phyloP scores from a whole-genome alignment of 345 rosid species.

The Ailanthus altissimus region DNA sequence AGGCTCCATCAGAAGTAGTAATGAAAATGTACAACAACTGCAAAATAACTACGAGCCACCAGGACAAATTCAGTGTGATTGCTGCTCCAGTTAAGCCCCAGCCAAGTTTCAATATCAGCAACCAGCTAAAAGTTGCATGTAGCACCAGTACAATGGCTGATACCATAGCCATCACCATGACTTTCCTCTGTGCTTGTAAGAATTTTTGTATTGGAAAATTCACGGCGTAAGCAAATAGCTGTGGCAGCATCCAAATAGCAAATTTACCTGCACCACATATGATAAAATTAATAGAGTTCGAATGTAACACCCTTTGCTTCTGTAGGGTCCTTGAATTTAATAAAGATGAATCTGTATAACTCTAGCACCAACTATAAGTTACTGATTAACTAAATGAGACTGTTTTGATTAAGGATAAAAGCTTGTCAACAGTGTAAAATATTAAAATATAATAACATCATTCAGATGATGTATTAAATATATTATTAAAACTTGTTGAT shows the following conservation, averaged over 20 bases:
- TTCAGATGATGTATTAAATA: not conserved
- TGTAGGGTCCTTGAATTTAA: too few species aligned
- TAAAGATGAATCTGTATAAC: not conserved
- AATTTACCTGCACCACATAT: slow-evolving; percentile 57
- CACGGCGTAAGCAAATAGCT: slow-evolving; percentile 77
- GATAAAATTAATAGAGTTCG: not conserved
- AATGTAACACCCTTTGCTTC: not conserved
- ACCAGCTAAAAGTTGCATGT: slow-evolving; percentile 75
- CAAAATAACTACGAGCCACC: slow-evolving; percentile 76
- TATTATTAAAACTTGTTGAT: not conserved
- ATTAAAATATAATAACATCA: not conserved
- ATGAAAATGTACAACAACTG: slow-evolving; percentile 80
- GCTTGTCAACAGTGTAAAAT: not conserved
- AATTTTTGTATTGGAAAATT: slow-evolving; percentile 92
- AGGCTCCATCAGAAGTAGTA: slow-evolving; percentile 87
- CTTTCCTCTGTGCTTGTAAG: slow-evolving; percentile 85
- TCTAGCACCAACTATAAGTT: not conserved
- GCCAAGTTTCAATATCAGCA: slow-evolving; percentile 68
- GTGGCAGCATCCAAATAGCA: slow-evolving; percentile 91
- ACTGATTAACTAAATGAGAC: not conserved
- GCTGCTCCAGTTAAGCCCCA: slow-evolving; percentile 92
- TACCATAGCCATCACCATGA: slow-evolving; percentile 75
- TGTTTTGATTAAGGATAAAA: not conserved
- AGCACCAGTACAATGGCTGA: slow-evolving; percentile 62
- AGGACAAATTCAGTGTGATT: slow-evolving; percentile 69